A percentile compares a stretch with the other conserved stretches of the same genome.
Evolutionary conservation across 306 rosid genomes (phyloP).

Genomic region (Cajanus cajan): DNA sequence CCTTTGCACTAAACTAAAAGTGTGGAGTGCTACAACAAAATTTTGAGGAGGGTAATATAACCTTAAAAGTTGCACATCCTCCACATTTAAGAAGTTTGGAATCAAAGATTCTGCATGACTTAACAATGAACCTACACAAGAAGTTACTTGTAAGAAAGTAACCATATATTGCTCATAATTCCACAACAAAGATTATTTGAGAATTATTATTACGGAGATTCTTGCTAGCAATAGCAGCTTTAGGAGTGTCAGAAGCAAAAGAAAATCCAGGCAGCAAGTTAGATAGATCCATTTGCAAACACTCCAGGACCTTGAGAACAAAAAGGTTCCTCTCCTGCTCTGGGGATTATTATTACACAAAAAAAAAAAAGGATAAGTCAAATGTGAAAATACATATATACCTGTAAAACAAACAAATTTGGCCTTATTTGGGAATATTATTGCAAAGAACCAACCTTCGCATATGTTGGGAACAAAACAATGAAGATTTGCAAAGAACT

Average conservation of each 20-base stretch:
- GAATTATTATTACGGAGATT: conserved; percentile 67
- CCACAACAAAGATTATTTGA: not conserved
- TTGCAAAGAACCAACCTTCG: conserved; percentile 71
- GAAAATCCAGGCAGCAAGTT: conserved; percentile 68
- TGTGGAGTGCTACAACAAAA: conserved; percentile 11
- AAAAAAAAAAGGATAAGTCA: conserved; percentile 19
- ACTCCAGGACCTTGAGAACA: conserved; percentile 75
- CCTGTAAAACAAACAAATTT: conserved; percentile 13
- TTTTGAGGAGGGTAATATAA: conserved; percentile 28
- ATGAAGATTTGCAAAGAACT: conserved; percentile 96
- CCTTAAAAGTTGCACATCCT: conserved; percentile 93
- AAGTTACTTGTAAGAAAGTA: conserved; percentile 37
- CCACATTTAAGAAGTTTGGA: conserved; percentile 75
- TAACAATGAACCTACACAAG: conserved; percentile 79
- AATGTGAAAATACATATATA: conserved; percentile 28
- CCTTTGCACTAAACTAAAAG: conserved; percentile 22
- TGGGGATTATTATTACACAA: conserved; percentile 43
- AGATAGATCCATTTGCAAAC: conserved; percentile 70
- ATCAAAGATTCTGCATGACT: conserved; percentile 92
- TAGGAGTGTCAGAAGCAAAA: conserved; percentile 57
- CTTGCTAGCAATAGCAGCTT: conserved; percentile 61
- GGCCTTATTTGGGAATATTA: conserved; percentile 18
- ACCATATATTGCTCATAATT: conserved; percentile 15
- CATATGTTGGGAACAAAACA: conserved; percentile 89
- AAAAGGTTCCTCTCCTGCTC: conserved; percentile 92